Percentiles rank a stretch among this genome's conserved stretches.
Conservation (phyloP, 2,329 filamentous ascomycete species). For the Colletotrichum sp. region DNA sequence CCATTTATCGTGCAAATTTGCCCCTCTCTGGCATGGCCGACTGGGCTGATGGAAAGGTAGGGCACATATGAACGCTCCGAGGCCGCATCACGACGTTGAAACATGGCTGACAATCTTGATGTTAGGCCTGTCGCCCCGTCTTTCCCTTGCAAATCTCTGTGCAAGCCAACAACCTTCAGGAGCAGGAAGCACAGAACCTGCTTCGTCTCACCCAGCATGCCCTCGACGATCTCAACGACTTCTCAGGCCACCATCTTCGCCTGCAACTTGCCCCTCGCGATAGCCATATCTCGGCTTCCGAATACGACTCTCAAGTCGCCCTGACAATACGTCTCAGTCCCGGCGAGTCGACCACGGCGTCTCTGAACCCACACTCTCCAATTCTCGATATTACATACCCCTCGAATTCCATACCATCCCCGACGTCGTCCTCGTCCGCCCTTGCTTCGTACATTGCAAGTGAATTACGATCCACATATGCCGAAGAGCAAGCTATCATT, state of each 20-base stretch:
- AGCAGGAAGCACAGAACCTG: constrained; percentile 73
- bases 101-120: neutral
- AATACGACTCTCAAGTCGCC: constrained; percentile 58
- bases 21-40: constrained; percentile 86
- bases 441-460: constrained; percentile 80
- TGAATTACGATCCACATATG: constrained; percentile 79
- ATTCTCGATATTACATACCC: constrained; percentile 81
- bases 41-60: constrained; percentile 89
- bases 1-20: constrained; percentile 85
- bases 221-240: constrained; percentile 86
- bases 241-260: constrained; percentile 82
- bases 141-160: constrained; percentile 87
- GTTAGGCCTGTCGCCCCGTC: constrained; percentile 82
- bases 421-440: constrained; percentile 72
- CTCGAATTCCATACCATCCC: constrained; percentile 69
- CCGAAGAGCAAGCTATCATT: constrained; percentile 88
- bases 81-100: neutral
- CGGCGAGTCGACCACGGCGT: constrained; percentile 63
- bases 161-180: constrained; percentile 69
- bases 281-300: constrained; percentile 29
- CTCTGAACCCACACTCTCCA: constrained; percentile 72
- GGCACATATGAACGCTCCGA: constrained; percentile 19
- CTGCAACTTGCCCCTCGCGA: constrained; percentile 63
- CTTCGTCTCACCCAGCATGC: constrained; percentile 83
- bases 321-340: constrained; percentile 75